Conservation (phyloP, 331 rosid genomes). For the Quercus phellos region DNA sequence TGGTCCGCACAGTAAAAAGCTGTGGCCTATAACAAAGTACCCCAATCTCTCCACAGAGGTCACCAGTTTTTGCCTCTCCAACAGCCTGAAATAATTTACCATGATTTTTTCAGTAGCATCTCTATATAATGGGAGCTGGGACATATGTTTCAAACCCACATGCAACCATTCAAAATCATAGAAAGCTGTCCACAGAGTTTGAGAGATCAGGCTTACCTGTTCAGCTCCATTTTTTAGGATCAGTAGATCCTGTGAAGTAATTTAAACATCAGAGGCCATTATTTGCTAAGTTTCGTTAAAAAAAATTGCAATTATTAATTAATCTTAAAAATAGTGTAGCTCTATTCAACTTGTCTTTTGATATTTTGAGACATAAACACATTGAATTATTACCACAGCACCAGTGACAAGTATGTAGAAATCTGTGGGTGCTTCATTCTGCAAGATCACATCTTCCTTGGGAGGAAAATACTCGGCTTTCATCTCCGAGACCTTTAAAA, state of each 20-base stretch:
- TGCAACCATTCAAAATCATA: not conserved
- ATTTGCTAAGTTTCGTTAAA: not conserved
- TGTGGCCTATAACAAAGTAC: slow-evolving; percentile 95
- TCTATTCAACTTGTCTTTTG: not conserved
- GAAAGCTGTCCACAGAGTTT: not conserved
- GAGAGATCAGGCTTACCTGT: slow-evolving; percentile 44
- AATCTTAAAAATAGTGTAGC: not conserved
- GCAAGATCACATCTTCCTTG: slow-evolving; percentile 88
- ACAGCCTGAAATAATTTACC: slow-evolving; percentile 40
- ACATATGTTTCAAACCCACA: not conserved
- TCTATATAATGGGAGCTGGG: not conserved
- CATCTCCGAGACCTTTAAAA: slow-evolving; percentile 91
- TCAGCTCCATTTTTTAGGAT: slow-evolving; percentile 64
- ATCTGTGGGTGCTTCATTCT: slow-evolving; percentile 97
- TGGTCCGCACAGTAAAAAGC: slow-evolving; percentile 75
- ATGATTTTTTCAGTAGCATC: slow-evolving; percentile 5
- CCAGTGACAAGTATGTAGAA: slow-evolving; percentile 87
- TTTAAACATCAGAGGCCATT: slow-evolving; percentile 18
- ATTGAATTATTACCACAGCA: slow-evolving; percentile 62
- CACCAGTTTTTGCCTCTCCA: slow-evolving; percentile 71
- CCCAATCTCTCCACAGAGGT: slow-evolving; percentile 89
- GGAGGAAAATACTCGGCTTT: slow-evolving; percentile 98
- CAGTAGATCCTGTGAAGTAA: slow-evolving; percentile 52
- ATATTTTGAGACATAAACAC: not conserved
- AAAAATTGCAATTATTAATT: not conserved